Conservation (phyloP, 2,329 filamentous ascomycete genomes). For the Diaporthe australafricana region DNA sequence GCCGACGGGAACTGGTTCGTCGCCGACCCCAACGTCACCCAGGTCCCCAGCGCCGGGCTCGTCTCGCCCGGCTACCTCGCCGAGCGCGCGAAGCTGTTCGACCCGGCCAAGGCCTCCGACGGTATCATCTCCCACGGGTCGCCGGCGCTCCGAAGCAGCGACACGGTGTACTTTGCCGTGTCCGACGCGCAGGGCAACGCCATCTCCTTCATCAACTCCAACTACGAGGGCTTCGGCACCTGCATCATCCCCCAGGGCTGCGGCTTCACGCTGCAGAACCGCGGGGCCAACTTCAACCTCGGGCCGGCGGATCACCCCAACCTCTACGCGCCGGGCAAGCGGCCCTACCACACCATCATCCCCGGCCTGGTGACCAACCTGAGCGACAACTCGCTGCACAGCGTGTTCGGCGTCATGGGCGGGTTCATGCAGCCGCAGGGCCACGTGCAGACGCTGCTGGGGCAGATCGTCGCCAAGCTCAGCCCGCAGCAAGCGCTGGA, state of each 20-base stretch:
- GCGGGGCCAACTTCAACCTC: conserved; percentile 87
- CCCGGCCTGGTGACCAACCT: conserved; percentile 88
- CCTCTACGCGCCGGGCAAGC: conserved; percentile 80
- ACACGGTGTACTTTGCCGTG: conserved; percentile 94
- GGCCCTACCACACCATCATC: conserved; percentile 98
- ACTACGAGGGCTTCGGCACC: conserved; percentile 90
- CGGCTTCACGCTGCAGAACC: conserved; percentile 95
- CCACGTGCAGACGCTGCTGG: conserved; percentile 91
- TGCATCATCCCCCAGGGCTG: conserved; percentile 86
- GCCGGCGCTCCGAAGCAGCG: conserved; percentile 85
- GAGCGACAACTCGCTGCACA: conserved; percentile 79
- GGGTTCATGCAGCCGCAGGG: conserved; percentile 99
- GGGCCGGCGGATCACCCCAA: conserved; percentile 77
- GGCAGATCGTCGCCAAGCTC: conserved; percentile 84
- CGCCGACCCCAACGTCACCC: conserved; percentile 79
- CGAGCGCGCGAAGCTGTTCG: conserved; percentile 71
- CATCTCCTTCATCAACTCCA: conserved; percentile 96
- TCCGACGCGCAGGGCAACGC: conserved; percentile 88
- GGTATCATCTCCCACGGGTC: conserved; percentile 77
- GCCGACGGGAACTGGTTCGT: conserved; percentile 92
- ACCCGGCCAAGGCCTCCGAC: conserved; percentile 70
- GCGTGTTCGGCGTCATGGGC: conserved; percentile 96
- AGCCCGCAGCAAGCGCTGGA: conserved; percentile 91
- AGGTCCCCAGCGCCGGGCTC: conserved; percentile 77
- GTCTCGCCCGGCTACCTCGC: conserved; percentile 81